phyloP scores from a whole-genome alignment of 164 flowering plant genomes.

The Brasenia schreberi region DNA sequence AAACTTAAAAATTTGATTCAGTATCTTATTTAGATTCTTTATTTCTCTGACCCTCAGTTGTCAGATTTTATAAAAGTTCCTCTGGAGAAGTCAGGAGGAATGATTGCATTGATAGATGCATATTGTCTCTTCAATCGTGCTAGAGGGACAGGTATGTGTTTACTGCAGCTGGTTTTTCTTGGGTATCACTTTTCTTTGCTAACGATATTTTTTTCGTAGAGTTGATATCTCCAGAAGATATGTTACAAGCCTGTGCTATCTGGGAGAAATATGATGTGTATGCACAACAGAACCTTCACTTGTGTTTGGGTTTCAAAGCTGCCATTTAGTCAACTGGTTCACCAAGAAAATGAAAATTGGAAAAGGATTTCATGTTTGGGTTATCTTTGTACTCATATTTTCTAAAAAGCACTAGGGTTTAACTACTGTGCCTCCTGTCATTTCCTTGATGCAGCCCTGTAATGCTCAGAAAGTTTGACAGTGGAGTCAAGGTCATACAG shows the following conservation, averaged over 20 bases:
- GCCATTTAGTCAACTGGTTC: constrained; percentile 4
- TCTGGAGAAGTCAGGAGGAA: constrained; percentile 87
- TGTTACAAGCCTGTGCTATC: constrained; percentile 83
- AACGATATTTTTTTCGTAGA: constrained; percentile 27
- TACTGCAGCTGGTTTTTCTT: background rate
- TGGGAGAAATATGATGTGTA: constrained; percentile 99
- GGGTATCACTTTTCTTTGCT: background rate
- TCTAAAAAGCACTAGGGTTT: background rate
- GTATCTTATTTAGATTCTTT: background rate
- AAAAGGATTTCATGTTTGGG: background rate
- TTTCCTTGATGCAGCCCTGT: constrained; percentile 45
- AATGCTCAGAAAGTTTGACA: constrained; percentile 90
- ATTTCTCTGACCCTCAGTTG: constrained; percentile 28
- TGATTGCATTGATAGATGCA: constrained; percentile 77
- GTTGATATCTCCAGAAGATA: constrained; percentile 92
- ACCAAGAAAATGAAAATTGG: background rate
- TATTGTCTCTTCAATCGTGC: constrained; percentile 98
- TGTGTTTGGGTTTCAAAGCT: constrained; percentile 10
- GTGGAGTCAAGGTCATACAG: constrained; percentile 97
- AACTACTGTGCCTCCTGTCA: background rate
- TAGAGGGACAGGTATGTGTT: constrained; percentile 76
- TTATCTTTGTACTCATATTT: background rate
- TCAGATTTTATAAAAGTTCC: constrained; percentile 94
- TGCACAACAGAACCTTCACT: constrained; percentile 18
- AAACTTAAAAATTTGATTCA: background rate